These are phyloP conservation scores for Rubroboletus pulcherrimus DNA, from an alignment of 768 basidiomycete genomes.

Conservation along the genomic window DNA sequence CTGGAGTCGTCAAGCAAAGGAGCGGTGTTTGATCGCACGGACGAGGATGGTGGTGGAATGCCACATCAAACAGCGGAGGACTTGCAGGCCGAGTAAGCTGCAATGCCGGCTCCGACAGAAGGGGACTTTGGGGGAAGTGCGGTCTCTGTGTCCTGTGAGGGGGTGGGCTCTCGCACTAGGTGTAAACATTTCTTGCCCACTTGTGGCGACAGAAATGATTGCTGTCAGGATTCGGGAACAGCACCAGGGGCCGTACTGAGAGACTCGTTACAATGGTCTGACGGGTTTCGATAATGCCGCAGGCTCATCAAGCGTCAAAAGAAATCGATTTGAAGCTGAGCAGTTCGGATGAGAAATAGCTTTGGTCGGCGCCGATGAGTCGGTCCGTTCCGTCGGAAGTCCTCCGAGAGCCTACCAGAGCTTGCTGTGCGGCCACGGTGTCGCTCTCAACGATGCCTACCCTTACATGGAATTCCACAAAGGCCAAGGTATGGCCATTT, in stretches of 20 bases:
- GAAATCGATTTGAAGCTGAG: background rate
- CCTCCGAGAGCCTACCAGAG: background rate
- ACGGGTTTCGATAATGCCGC: background rate
- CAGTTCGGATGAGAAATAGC: background rate
- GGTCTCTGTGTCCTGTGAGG: constrained; percentile 1
- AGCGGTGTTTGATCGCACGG: constrained; percentile 37
- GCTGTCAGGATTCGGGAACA: background rate
- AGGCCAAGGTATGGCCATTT: constrained; percentile 46
- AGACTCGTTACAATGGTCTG: no score
- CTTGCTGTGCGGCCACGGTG: constrained; percentile 1
- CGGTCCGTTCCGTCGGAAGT: constrained; percentile 12
- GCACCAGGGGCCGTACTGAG: background rate
- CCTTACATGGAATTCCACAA: constrained; percentile 55
- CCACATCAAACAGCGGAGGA: background rate
- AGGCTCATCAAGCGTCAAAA: background rate
- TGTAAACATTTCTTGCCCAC: background rate
- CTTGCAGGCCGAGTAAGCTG: background rate
- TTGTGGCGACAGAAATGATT: background rate
- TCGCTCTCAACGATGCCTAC: constrained; percentile 24
- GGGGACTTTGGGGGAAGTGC: background rate
- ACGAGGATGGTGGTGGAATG: constrained; percentile 28
- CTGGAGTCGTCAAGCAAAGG: constrained; percentile 35
- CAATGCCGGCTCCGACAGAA: background rate
- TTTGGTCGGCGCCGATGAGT: background rate
- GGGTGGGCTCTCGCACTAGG: constrained; percentile 28